Evolutionary conservation across 2,329 filamentous ascomycete genomes (phyloP).

Genomic region (Pseudogymnoascus sp.): DNA sequence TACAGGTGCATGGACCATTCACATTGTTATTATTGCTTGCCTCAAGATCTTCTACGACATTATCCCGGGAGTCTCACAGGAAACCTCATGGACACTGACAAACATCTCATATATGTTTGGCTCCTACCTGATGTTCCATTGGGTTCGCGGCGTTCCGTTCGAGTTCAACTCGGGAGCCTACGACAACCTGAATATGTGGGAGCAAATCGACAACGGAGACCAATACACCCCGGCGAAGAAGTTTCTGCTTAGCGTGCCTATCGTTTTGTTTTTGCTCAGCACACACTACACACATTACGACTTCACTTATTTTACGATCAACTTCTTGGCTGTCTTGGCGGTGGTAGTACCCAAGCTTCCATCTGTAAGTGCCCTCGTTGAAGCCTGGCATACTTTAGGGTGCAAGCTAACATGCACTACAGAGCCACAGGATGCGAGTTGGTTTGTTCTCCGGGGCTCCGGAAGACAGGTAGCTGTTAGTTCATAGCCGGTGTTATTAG

Average conservation of each 20-base stretch:
- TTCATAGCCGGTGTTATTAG: slow-evolving; percentile 1
- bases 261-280: slow-evolving; percentile 88
- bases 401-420: slow-evolving; percentile 23
- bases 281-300: slow-evolving; percentile 99
- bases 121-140: slow-evolving; percentile 99
- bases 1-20: slow-evolving; percentile 92
- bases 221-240: slow-evolving; percentile 99
- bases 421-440: slow-evolving; percentile 73
- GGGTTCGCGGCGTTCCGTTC: slow-evolving; percentile 93
- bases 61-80: slow-evolving; percentile 90
- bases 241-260: slow-evolving; percentile 89
- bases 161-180: slow-evolving; percentile 98
- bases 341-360: slow-evolving; percentile 96
- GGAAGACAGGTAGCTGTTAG: slow-evolving; percentile 41
- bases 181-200: slow-evolving; percentile 99
- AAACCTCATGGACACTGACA: slow-evolving; percentile 96
- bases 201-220: slow-evolving; percentile 98
- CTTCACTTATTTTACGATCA: slow-evolving; percentile 92
- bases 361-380: slow-evolving; percentile 53
- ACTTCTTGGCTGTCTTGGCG: slow-evolving; percentile 82
- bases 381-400: neutral
- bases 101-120: slow-evolving; percentile 99
- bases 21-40: slow-evolving; percentile 81
- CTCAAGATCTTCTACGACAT: slow-evolving; percentile 97
- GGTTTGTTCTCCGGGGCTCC: slow-evolving; percentile 63